These are phyloP conservation scores for Hypoxylon sp. DNA, from an alignment of 2,329 filamentous ascomycete genomes.

Conservation along the genomic window DNA sequence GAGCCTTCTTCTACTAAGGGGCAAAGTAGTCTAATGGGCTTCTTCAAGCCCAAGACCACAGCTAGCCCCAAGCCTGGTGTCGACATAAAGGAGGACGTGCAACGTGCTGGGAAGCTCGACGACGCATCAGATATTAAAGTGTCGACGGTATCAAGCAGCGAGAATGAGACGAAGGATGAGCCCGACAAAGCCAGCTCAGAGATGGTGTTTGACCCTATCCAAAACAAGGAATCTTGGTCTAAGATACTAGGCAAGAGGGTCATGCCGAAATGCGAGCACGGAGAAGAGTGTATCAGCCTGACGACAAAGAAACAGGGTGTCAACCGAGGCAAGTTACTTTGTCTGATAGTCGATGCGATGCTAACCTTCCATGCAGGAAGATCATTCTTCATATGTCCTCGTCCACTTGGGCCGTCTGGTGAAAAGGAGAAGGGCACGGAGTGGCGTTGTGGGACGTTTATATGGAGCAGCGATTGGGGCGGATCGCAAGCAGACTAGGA, in stretches of 20 bases:
- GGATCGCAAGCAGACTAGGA: slow-evolving; percentile 28
- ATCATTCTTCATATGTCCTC: slow-evolving; percentile 69
- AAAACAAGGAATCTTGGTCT: slow-evolving; percentile 83
- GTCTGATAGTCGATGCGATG: slow-evolving; percentile 10
- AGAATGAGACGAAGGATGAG: slow-evolving; percentile 9
- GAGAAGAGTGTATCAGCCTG: slow-evolving; percentile 83
- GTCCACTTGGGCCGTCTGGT: slow-evolving; percentile 84
- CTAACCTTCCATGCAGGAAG: slow-evolving; percentile 53
- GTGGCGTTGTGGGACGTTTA: slow-evolving; percentile 90
- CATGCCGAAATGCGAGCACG: slow-evolving; percentile 84
- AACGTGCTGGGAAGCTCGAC: slow-evolving; percentile 16
- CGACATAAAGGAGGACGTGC: slow-evolving; percentile 14
- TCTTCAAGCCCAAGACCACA: slow-evolving; percentile 73
- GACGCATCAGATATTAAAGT: slow-evolving; percentile 22
- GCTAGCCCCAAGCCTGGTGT: slow-evolving; percentile 17
- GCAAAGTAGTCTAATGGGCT: slow-evolving; percentile 74
- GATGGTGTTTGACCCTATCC: slow-evolving; percentile 71
- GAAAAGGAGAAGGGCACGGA: slow-evolving; percentile 83
- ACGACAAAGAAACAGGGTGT: slow-evolving; percentile 88
- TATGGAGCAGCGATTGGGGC: slow-evolving; percentile 70
- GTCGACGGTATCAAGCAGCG: slow-evolving; percentile 3
- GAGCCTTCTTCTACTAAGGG: slow-evolving; percentile 48
- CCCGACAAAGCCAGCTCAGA: slow-evolving; percentile 37
- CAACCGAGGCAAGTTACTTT: slow-evolving; percentile 69
- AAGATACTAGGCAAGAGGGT: slow-evolving; percentile 80